These are phyloP conservation scores for Elsinoe batatas DNA, from an alignment of 2,329 filamentous ascomycete species.

Conservation along the genomic window DNA sequence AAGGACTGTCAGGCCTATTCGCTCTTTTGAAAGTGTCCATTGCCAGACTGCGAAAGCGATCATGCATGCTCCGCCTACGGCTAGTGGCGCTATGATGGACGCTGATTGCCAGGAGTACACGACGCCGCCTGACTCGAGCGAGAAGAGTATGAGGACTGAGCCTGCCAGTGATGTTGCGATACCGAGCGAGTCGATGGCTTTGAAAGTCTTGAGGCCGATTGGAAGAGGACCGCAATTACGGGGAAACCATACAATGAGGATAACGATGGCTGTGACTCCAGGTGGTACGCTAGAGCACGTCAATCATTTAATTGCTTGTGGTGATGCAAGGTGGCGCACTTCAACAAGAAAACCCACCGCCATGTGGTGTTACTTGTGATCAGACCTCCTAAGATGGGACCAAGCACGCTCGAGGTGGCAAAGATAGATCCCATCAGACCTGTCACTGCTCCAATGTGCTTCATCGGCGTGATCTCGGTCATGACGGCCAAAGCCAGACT, in stretches of 20 bases:
- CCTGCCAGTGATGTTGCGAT: not conserved
- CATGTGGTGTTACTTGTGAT: constrained; percentile 31
- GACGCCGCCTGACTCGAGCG: not conserved
- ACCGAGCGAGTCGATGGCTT: constrained; percentile 7
- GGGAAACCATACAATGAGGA: constrained; percentile 4
- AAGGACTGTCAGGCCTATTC: constrained; percentile 1
- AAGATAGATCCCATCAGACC: constrained; percentile 9
- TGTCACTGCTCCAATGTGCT: constrained; percentile 4
- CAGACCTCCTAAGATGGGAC: constrained; percentile 13
- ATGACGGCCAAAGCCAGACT: constrained; percentile 7
- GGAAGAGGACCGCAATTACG: not conserved
- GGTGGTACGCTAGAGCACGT: not conserved
- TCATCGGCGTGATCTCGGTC: constrained; percentile 10
- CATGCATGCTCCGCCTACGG: not conserved
- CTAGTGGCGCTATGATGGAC: not conserved
- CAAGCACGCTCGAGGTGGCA: constrained; percentile 3
- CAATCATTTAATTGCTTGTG: not conserved
- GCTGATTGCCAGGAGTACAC: not conserved
- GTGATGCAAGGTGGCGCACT: constrained; percentile 7
- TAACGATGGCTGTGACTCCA: constrained; percentile 5
- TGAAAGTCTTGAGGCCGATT: not conserved
- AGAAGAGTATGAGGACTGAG: not conserved
- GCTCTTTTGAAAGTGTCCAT: not conserved
- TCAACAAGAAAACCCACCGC: constrained; percentile 40
- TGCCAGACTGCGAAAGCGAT: constrained; percentile 9